Base-by-base conservation (phyloP, 164 flowering plant species). In the Stephania cephalantha region DNA sequence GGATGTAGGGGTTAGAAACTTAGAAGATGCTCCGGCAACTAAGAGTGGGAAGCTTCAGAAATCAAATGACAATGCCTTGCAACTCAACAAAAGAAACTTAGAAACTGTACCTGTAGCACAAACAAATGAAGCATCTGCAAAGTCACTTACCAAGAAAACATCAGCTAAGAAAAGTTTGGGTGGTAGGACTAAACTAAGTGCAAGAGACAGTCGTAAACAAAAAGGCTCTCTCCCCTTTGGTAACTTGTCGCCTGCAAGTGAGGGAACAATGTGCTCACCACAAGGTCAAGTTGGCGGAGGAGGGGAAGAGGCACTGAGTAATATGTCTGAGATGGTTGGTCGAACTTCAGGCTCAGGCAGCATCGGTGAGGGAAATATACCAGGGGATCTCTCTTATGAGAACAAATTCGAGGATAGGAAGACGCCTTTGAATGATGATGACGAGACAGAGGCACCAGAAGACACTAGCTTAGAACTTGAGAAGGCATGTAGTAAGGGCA, bases 131-230 rank as follows among this genome's bases (percentile, higher is more conserved):
- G 30, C 80, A 9, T 48, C 9, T 72, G 35, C 79, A n/a, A 82
- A 81, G 70, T 77, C 82, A 52, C 67, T 69, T 46, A 84, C 77
- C 70, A 89, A 77, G 78, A 88, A 82, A 75, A 76, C 64, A 69
- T 78, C 80, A 30, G 74, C 83, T 66, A 85, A 75, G 75, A 87
- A 84, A 83, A 85, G 80, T 53, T 76, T 84, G 75, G 91, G 86
- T 64, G 73, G 88, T 65, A 85, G 83, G 76, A 68, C 83, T 46
- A 88, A 81, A 71, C 65, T 78, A 18, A 72, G 82, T 75, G 58
- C 70, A 45, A 75, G 74, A 63, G 77, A 52, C 20, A 46, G 73
- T 22, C 72, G 66, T 20, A 85, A 81, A 61, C 75, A 29, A 22
- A 88, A 87, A 74, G 85, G 88, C 70, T 82, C 88, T 6, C 46